Conservation (phyloP, 805 yeast genomes). For the Pichia occidentalis region DNA sequence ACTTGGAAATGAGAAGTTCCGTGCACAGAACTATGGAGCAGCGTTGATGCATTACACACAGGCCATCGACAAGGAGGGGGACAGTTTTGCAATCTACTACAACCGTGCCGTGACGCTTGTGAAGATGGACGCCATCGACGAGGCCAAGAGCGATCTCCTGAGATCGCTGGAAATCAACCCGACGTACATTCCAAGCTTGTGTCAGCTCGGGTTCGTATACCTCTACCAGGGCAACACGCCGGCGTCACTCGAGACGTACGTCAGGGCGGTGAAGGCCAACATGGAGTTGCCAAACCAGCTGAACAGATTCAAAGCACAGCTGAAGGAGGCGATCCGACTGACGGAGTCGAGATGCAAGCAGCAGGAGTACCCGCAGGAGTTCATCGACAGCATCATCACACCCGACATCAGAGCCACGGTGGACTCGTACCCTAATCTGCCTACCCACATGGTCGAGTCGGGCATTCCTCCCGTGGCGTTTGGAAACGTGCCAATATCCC, state of each 20-base stretch:
- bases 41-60: conserved; percentile 35
- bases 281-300: conserved; percentile 17
- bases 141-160: conserved; percentile 32
- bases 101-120: conserved; percentile 38
- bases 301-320: conserved; percentile 22
- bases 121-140: conserved; percentile 29
- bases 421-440: conserved; percentile 18
- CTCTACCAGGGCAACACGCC: conserved; percentile 33
- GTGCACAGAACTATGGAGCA: conserved; percentile 23
- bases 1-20: conserved; percentile 26
- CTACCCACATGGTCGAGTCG: conserved; percentile 11
- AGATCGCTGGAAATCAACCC: conserved; percentile 30
- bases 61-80: conserved; percentile 30
- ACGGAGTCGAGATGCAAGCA: conserved; percentile 28
- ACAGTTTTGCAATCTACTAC: conserved; percentile 29
- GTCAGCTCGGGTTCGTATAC: conserved; percentile 33
- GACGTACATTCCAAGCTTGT: conserved; percentile 33
- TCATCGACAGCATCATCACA: conserved; percentile 24
- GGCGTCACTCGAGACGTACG: conserved; percentile 32
- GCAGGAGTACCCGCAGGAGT: conserved; percentile 28
- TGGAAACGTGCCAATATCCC: conserved; percentile 13
- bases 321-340: conserved; percentile 24
- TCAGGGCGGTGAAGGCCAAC: conserved; percentile 27
- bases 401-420: conserved; percentile 20
- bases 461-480: conserved; percentile 18